These are phyloP conservation scores for Cystobasidium pallidum DNA, from an alignment of 1,284 basidiomycete genomes.

Conservation along the genomic window DNA sequence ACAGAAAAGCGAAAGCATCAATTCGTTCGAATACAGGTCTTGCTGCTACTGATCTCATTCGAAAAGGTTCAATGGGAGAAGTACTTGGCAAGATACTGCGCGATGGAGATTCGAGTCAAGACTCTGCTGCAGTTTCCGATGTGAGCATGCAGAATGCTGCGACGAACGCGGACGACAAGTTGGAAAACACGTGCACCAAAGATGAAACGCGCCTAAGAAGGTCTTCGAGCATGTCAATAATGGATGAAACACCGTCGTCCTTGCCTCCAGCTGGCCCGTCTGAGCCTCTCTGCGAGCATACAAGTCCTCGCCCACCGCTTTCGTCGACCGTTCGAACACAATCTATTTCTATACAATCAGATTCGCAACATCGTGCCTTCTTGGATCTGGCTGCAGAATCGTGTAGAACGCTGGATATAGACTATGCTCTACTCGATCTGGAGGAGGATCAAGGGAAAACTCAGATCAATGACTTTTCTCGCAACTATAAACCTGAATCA, in stretches of 20 bases:
- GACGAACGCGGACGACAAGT: too few species aligned
- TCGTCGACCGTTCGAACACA: neutral
- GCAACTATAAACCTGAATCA: constrained; percentile 44
- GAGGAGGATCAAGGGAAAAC: constrained; percentile 41
- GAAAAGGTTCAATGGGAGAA: constrained; percentile 43
- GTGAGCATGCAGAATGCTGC: too few species aligned
- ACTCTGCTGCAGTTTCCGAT: neutral
- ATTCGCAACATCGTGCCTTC: neutral
- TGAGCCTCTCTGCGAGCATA: neutral
- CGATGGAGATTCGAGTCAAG: constrained; percentile 62
- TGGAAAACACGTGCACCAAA: too few species aligned
- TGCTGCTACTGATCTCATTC: constrained; percentile 58
- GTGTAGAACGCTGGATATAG: constrained; percentile 48
- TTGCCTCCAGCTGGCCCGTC: neutral
- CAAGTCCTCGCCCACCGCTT: constrained; percentile 6
- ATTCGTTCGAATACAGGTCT: constrained; percentile 72
- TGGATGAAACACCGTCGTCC: neutral
- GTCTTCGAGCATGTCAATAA: neutral
- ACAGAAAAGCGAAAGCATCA: constrained; percentile 82
- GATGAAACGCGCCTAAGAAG: too few species aligned
- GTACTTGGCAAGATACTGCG: constrained; percentile 47
- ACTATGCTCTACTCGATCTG: constrained; percentile 46
- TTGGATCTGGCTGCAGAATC: constrained; percentile 47
- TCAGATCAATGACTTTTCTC: constrained; percentile 39
- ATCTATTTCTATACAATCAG: neutral